Conservation (phyloP, 2,329 filamentous ascomycete species). For the Westerdykella aurantiaca region DNA sequence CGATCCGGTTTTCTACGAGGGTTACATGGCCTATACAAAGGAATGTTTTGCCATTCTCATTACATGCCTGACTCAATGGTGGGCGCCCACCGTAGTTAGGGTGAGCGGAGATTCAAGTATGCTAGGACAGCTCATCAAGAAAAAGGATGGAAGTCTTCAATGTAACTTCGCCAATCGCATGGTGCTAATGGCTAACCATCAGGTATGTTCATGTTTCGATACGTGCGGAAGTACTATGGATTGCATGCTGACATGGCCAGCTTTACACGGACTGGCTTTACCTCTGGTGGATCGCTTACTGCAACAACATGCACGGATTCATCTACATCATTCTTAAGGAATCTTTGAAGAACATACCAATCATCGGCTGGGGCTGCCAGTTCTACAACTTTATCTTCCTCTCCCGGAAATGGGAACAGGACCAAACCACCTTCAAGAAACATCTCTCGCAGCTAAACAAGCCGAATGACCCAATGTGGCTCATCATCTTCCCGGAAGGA, state of each 20-base stretch:
- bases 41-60: conserved; percentile 73
- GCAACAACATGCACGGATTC: conserved; percentile 74
- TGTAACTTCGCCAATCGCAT: conserved; percentile 77
- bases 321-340: conserved; percentile 90
- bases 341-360: conserved; percentile 72
- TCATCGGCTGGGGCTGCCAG: conserved; percentile 75
- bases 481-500: conserved; percentile 81
- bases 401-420: conserved; percentile 79
- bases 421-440: conserved; percentile 68
- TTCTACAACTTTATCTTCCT: conserved; percentile 90
- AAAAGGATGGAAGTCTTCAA: conserved; percentile 65
- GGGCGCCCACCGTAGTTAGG: conserved; percentile 75
- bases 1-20: conserved; percentile 72
- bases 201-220: conserved; percentile 33
- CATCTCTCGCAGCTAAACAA: conserved; percentile 65
- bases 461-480: conserved; percentile 77
- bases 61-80: conserved; percentile 77
- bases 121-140: conserved; percentile 64
- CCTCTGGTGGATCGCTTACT: conserved; percentile 91
- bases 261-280: conserved; percentile 92
- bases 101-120: conserved; percentile 81
- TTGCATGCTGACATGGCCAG: conserved; percentile 22
- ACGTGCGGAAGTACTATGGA: not conserved
- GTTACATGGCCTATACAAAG: conserved; percentile 84
- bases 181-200: conserved; percentile 82